Base-by-base conservation (phyloP, 768 basidiomycete genomes). In the Trametes maxima region DNA sequence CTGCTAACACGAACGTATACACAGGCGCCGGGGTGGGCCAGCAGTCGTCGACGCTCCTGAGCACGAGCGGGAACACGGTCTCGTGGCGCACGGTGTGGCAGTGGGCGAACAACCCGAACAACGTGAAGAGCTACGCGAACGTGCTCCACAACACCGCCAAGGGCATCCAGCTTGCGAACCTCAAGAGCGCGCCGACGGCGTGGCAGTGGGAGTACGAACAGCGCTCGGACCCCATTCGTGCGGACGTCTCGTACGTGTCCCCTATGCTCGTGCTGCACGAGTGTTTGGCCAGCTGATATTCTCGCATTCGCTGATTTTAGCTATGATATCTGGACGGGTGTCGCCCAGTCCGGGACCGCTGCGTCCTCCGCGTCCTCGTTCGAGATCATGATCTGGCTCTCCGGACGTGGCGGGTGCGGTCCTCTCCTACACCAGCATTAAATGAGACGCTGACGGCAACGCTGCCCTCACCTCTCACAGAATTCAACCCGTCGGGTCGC, bases 341-440 rank as follows among this genome's bases (percentile, higher is more conserved):
- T 14, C n/a, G 19, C 36, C 11, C 36, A n/a, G 21, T 40, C 51
- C 14, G 51, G 51, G 2, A 16, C 39, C 19, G 36, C 51, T 17
- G 51, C 51, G 36, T 40, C 51, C 22, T 17, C 37, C 4, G 51
- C 51, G 36, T 52, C 51, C 5, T 78, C 79, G 1, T 85, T 75
- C 65, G 84, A 85, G 68, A 82, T 85, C 56, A 85, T 85, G 83
- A 83, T 85, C 60, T 85, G 84, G 84, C 78, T 85, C 25, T 84
- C 83, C 53, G 79, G 82, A 39, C 76, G 76, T 13, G 84, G 83
- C 68, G 80, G 80, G 83, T 84, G 68, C 60, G 77, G 56, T 14
- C 8, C 12, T 1, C 16, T 33, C 17, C 6, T 28, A 8, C 46
- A 3, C 28, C 28, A 33, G 3, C 4, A 33, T 33, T 3, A 33